A percentile compares a stretch with the other conserved stretches of the same genome.
phyloP scores from a whole-genome alignment of 768 basidiomycete genomes.

The Boletus huronensis region DNA sequence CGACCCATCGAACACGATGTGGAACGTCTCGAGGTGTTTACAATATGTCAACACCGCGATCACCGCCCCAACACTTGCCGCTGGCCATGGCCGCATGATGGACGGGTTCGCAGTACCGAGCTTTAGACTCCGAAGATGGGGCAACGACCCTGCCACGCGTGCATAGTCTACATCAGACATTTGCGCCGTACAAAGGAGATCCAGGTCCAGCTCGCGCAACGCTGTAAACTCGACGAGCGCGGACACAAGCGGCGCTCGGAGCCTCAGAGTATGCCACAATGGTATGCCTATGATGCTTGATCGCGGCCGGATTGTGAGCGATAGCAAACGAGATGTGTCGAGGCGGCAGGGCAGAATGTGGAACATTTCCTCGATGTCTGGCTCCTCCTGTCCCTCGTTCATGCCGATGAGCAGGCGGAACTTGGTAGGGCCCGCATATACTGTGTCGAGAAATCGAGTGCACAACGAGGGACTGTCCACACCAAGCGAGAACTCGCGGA shows the following conservation, averaged over 20 bases:
- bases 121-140: slow-evolving; percentile 10
- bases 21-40: slow-evolving; percentile 10
- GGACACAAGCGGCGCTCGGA: slow-evolving; percentile 1
- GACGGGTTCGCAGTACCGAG: slow-evolving; percentile 12
- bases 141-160: slow-evolving; percentile 9
- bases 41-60: slow-evolving; percentile 15
- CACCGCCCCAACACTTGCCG: slow-evolving; percentile 8
- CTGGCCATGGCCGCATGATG: slow-evolving; percentile 1
- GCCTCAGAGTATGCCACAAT: background rate
- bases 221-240: slow-evolving; percentile 12
- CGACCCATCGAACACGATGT: slow-evolving; percentile 18
- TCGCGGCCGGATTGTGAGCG: slow-evolving; percentile 6
- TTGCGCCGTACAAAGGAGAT: slow-evolving; percentile 8
- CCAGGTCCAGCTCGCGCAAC: slow-evolving; percentile 17
- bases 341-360: slow-evolving; percentile 9
- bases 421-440: slow-evolving; percentile 10
- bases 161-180: slow-evolving; percentile 11
- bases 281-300: background rate
- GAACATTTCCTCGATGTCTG: slow-evolving; percentile 5
- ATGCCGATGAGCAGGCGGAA: slow-evolving; percentile 7
- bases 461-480: slow-evolving; percentile 1
- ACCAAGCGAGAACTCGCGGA: slow-evolving; percentile 12
- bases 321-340: slow-evolving; percentile 3
- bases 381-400: background rate
- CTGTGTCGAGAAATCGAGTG: slow-evolving; percentile 5